A percentile compares a stretch with the other conserved stretches of the same genome.
phyloP scores from a whole-genome alignment of 2,329 filamentous ascomycete genomes.

The Geosmithia flava region DNA sequence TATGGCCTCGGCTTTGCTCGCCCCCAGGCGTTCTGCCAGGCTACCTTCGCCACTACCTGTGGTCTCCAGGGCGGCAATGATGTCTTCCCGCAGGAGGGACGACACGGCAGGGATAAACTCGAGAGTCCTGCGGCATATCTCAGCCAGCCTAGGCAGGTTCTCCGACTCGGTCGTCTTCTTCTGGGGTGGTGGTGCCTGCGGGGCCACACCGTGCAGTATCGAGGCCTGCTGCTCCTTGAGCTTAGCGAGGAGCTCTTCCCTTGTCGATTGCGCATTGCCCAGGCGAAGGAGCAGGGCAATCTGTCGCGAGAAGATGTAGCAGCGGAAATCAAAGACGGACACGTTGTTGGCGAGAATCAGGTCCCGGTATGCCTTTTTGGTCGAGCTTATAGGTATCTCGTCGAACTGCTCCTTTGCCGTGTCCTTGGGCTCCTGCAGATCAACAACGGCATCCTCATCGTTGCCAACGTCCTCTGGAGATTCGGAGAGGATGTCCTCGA shows the following conservation, averaged over 20 bases:
- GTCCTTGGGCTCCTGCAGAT: slow-evolving; percentile 31
- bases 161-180: slow-evolving; percentile 51
- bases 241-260: slow-evolving; percentile 49
- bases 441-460: slow-evolving; percentile 30
- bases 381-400: slow-evolving; percentile 48
- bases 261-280: slow-evolving; percentile 57
- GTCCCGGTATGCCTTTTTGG: slow-evolving; percentile 75
- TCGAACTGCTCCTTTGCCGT: slow-evolving; percentile 28
- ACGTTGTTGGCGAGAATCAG: slow-evolving; percentile 91
- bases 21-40: slow-evolving; percentile 13
- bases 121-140: slow-evolving; percentile 71
- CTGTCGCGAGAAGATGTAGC: slow-evolving; percentile 87
- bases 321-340: slow-evolving; percentile 88
- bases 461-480: slow-evolving; percentile 14
- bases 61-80: slow-evolving; percentile 46
- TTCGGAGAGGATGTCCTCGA: slow-evolving; percentile 36
- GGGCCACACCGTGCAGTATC: slow-evolving; percentile 43
- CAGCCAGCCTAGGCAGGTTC: slow-evolving; percentile 68
- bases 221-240: slow-evolving; percentile 50
- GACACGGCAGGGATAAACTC: slow-evolving; percentile 76
- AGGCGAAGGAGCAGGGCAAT: slow-evolving; percentile 70
- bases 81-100: slow-evolving; percentile 66
- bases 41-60: slow-evolving; percentile 14
- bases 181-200: slow-evolving; percentile 29
- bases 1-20: slow-evolving; percentile 38